phyloP scores from a whole-genome alignment of 2,329 filamentous ascomycete genomes.

The Beauveria varroae region DNA sequence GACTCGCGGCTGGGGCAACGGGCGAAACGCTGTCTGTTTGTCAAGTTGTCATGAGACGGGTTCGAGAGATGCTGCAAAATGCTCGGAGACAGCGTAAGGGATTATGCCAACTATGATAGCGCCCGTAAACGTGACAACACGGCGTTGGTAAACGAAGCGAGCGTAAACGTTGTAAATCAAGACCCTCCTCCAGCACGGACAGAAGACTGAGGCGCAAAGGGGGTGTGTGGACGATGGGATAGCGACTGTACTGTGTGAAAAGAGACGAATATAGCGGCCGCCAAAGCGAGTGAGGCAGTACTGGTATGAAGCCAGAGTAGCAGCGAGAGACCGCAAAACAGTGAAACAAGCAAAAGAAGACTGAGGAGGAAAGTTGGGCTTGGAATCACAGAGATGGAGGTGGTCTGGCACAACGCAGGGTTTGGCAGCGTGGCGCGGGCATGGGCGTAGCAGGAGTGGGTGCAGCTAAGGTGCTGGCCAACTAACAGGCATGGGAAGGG shows the following conservation, averaged over 20 bases:
- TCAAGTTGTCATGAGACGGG: neutral
- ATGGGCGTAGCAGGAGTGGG: neutral
- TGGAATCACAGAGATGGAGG: neutral
- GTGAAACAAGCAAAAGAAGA: neutral
- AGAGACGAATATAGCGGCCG: constrained; percentile 34
- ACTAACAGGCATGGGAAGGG: neutral
- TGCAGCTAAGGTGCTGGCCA: neutral
- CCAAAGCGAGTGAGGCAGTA: constrained; percentile 53
- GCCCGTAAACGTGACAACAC: neutral
- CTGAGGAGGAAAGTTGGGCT: neutral
- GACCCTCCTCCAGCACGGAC: neutral
- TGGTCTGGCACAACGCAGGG: neutral
- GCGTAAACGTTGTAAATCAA: neutral
- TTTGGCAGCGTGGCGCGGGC: neutral
- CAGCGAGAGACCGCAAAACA: constrained; percentile 15
- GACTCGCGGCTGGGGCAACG: neutral
- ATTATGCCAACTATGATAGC: neutral
- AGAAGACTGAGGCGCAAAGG: neutral
- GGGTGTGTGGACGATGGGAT: neutral
- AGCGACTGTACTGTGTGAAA: constrained; percentile 4
- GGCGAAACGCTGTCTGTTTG: neutral
- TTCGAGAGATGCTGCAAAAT: neutral
- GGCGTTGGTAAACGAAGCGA: neutral
- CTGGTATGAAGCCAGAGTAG: constrained; percentile 14
- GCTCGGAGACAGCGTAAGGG: neutral